phyloP scores from a whole-genome alignment of 1,284 basidiomycete species.

The Boletus holoroseus region DNA sequence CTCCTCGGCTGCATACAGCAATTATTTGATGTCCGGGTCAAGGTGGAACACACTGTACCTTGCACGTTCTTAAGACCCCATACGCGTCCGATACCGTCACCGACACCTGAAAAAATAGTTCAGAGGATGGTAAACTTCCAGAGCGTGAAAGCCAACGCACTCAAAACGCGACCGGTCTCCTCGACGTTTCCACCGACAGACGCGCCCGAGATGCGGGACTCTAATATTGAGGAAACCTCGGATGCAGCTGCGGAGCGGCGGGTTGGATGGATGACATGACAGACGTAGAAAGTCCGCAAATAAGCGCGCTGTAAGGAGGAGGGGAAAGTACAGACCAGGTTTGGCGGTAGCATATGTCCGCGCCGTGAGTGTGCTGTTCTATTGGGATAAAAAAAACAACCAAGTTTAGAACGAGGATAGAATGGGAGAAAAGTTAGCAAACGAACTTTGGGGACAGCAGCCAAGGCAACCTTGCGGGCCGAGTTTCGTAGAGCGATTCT shows the following conservation, averaged over 20 bases:
- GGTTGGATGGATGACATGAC: constrained; percentile 29
- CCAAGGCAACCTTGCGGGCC: constrained; percentile 67
- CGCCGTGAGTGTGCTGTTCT: constrained; percentile 50
- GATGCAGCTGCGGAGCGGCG: constrained; percentile 73
- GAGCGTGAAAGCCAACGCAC: constrained; percentile 45
- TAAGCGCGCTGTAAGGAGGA: constrained; percentile 7
- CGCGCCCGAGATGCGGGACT: constrained; percentile 95
- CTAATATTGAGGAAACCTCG: constrained; percentile 98
- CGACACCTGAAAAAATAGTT: constrained; percentile 65
- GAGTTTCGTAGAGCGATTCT: constrained; percentile 83
- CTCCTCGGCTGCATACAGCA: constrained; percentile 75
- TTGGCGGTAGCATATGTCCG: constrained; percentile 97
- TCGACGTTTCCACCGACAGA: constrained; percentile 90
- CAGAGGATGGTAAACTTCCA: constrained; percentile 5
- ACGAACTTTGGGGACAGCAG: constrained; percentile 58
- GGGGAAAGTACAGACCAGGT: constrained; percentile 63
- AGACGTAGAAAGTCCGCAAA: background rate
- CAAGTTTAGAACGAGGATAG: constrained; percentile 16
- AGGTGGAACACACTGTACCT: constrained; percentile 46
- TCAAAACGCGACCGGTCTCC: constrained; percentile 98
- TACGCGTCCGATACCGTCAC: constrained; percentile 99
- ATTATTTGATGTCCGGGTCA: constrained; percentile 8
- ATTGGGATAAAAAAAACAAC: constrained; percentile 35
- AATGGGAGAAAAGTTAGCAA: constrained; percentile 14
- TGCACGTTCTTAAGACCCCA: constrained; percentile 92